Evolutionary conservation across 169 alveolate species (phyloP), one percentile per base, ranked within the genome.

Genomic region (Plasmodium inui): DNA sequence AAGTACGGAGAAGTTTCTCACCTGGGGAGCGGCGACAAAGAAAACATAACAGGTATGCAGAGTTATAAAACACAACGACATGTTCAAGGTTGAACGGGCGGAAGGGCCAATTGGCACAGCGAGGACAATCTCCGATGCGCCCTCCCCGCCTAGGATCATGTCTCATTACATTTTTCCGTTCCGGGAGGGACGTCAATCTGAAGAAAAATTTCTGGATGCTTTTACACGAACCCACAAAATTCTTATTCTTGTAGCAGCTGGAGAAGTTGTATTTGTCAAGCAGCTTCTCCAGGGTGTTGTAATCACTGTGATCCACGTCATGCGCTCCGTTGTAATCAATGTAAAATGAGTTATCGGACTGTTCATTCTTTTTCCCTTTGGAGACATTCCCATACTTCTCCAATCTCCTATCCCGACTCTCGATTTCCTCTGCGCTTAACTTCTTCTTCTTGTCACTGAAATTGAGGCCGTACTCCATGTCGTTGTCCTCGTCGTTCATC

Each of bases 111-210:
- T 41, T 4, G 73, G 32, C 10, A 57, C 6, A 14, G 6, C 8
- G 6, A 0, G 14, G 34, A 0, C 8, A n/a, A 61, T 61, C 34
- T 7, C 8, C 30, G 74, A 61, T 19, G 74, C 32, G 32, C 14
- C 37, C 7, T 3, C 34, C 76, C 12, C 28, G 3, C 76, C 32
- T 67, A 8, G 1, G 0, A 67, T 0, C 39, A 67, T 0, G 12
- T 84, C 19, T 84, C 19, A 37, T 80, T 82, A 92, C 95, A 88
- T 95, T 97, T 84, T 95, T 74, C 26, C 97, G 97, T 71, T 97
- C 98, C 37, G 98, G 98, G 12, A 94, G 96, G 9, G 98, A 93
- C 3, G 98, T 97, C 50, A 97, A 80, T 39, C 98, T 71, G 70
- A 96, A 96, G 82, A 96, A 97, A 37, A 93, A 95, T 44, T 97